Evolutionary conservation across 108 stramenopile species (phyloP).

Genomic region (Nitzschia sp.): DNA sequence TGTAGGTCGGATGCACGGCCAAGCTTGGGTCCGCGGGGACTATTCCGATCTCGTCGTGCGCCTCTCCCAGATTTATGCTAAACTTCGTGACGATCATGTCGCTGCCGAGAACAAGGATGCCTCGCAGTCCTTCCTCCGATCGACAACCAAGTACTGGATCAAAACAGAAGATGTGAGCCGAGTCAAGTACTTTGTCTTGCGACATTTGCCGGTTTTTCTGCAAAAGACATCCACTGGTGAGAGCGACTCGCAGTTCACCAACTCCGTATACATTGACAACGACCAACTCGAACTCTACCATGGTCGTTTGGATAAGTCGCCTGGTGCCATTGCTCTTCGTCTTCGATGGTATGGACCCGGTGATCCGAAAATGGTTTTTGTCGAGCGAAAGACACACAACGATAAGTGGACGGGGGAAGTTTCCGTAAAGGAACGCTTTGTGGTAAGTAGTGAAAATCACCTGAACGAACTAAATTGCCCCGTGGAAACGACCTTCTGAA

Average conservation of each 20-base stretch:
- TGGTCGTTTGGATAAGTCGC: constrained; percentile 93
- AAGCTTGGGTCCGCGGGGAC: constrained; percentile 96
- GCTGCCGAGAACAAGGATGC: constrained; percentile 76
- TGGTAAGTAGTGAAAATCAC: too few species aligned
- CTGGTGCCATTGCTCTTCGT: constrained; percentile 93
- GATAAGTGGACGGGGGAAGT: constrained; percentile 98
- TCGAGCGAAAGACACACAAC: constrained; percentile 98
- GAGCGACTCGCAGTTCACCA: constrained; percentile 93
- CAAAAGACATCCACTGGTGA: constrained; percentile 90
- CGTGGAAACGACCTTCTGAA: neutral
- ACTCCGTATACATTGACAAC: constrained; percentile 91
- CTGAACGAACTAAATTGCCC: neutral
- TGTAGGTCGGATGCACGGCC: constrained; percentile 92
- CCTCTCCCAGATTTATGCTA: constrained; percentile 77
- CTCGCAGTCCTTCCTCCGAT: constrained; percentile 84
- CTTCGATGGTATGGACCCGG: constrained; percentile 95
- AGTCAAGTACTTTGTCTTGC: constrained; percentile 91
- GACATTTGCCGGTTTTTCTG: constrained; percentile 95
- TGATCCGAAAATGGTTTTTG: constrained; percentile 87
- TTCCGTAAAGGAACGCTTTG: constrained; percentile 97
- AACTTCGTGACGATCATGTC: constrained; percentile 75
- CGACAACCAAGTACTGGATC: constrained; percentile 98
- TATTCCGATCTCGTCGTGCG: constrained; percentile 93
- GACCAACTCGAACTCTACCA: constrained; percentile 94
- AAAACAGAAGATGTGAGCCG: constrained; percentile 92